A percentile compares a stretch with the other conserved stretches of the same genome.
Evolutionary conservation across 2,329 filamentous ascomycete genomes (phyloP).

Genomic region (Calonectria pauciramosa): DNA sequence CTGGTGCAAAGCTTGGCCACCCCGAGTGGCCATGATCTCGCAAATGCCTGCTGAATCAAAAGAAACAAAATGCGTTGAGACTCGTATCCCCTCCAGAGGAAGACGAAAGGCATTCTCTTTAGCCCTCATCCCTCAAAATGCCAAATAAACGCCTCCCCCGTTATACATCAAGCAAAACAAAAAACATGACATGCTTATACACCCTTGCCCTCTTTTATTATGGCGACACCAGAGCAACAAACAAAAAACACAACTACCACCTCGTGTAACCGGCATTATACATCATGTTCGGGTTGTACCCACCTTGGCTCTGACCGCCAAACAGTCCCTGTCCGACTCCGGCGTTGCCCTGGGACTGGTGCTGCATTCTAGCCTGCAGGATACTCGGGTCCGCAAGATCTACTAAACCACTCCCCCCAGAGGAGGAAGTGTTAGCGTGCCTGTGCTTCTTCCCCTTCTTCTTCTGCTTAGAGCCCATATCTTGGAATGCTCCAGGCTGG

Average conservation of each 20-base stretch:
- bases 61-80: slow-evolving; percentile 41
- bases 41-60: slow-evolving; percentile 51
- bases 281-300: slow-evolving; percentile 91
- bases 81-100: slow-evolving; percentile 43
- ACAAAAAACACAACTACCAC: slow-evolving; percentile 66
- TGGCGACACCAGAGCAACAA: slow-evolving; percentile 31
- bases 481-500: slow-evolving; percentile 89
- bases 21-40: slow-evolving; percentile 46
- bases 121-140: slow-evolving; percentile 40
- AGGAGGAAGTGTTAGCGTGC: slow-evolving; percentile 99
- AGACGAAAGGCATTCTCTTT: slow-evolving; percentile 40
- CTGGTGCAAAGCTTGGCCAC: slow-evolving; percentile 48
- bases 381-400: slow-evolving; percentile 99
- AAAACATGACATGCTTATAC: slow-evolving; percentile 41
- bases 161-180: slow-evolving; percentile 39
- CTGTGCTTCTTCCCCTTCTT: slow-evolving; percentile 99
- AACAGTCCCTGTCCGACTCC: slow-evolving; percentile 92
- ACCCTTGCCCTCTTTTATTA: slow-evolving; percentile 35
- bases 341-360: slow-evolving; percentile 84
- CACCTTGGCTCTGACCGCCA: slow-evolving; percentile 91
- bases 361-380: slow-evolving; percentile 97
- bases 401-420: slow-evolving; percentile 98
- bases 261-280: slow-evolving; percentile 80
- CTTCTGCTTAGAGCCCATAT: slow-evolving; percentile 96
- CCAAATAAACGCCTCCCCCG: slow-evolving; percentile 46